These are phyloP conservation scores for Tylopilus balloui DNA, from an alignment of 768 basidiomycete genomes.

Conservation along the genomic window DNA sequence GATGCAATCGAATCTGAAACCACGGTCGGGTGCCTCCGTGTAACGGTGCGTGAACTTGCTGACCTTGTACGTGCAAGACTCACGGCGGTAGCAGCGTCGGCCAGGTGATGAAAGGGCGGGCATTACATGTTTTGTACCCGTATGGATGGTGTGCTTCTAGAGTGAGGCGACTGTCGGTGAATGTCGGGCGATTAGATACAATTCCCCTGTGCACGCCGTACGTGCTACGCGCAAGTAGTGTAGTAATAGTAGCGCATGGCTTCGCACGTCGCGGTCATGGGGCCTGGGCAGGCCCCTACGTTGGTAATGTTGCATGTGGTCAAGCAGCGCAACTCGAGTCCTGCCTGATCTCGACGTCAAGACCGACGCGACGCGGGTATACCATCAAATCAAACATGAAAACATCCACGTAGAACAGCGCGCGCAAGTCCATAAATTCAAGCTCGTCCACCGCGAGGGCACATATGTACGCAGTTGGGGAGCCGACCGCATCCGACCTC, in stretches of 20 bases:
- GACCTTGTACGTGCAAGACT: not conserved
- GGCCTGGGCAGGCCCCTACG: too few species aligned
- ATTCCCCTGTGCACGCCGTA: too few species aligned
- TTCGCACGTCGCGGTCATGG: too few species aligned
- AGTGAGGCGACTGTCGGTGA: too few species aligned
- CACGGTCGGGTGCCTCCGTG: not conserved
- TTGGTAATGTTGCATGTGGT: too few species aligned
- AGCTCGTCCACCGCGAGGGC: not conserved
- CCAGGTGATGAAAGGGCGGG: not conserved
- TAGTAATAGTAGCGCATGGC: too few species aligned
- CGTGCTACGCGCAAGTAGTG: too few species aligned
- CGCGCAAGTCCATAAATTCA: not conserved
- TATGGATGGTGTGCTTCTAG: not conserved
- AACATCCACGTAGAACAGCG: not conserved
- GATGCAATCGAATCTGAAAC: too few species aligned
- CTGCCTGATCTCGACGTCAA: not conserved
- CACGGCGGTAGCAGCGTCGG: not conserved
- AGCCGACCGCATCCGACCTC: not conserved
- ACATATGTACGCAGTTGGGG: not conserved
- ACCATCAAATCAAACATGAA: not conserved
- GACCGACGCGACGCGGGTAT: not conserved
- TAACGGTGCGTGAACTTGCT: not conserved
- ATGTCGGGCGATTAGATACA: too few species aligned
- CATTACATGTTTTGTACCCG: not conserved
- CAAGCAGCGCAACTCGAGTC: too few species aligned